Base-by-base conservation (phyloP, 2,329 filamentous ascomycete species). In the Cadophora sp. region DNA sequence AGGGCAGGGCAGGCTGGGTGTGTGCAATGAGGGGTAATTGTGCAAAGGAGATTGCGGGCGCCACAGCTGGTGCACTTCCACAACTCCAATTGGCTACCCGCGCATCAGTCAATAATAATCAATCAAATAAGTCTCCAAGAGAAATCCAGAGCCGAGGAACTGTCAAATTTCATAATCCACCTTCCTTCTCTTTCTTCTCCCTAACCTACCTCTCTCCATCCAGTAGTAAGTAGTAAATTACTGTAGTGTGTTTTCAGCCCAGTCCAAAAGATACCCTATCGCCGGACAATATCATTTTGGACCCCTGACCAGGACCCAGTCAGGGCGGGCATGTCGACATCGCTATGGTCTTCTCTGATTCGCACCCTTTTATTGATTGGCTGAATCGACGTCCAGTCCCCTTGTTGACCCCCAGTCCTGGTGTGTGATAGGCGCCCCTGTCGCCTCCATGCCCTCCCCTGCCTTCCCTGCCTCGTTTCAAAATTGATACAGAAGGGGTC, bases 401-500 rank as follows among this genome's bases (percentile, higher is more conserved):
- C 14, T 39, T 39, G 36, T 39, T 13, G 18, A 53, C 24, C 50
- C 48, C 18, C 8, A 51, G 24, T 11, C 48, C 48, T 22, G 16
- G 27, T 45, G 59, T 18, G 33, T 33, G 33, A 20, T n/a, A 20
- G 27, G 20, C 11, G 16, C 13, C 20, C 24, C 58, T 30, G 39
- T 60, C 45, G 65, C 53, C 56, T 59, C 39, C 50, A 43, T 27
- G 22, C 45, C 9, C 9, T 13, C n/a, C 45, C 45, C n/a, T 48
- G 59, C 41, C 64, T 6, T 20, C 45, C 45, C n/a, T 48, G 59
- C 48, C 64, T n/a, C 61, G 68, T 70, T 70, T 70, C 67, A 64
- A 48, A 67, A 69, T 58, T 69, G 69, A 71, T 65, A 69, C 69
- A 64, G 65, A 58, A 68, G 64, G 59, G 55, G 66, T 64, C 64